Evolutionary conservation across 140 eudicot genomes (phyloP).

Genomic region (Oenanthe javanica): DNA sequence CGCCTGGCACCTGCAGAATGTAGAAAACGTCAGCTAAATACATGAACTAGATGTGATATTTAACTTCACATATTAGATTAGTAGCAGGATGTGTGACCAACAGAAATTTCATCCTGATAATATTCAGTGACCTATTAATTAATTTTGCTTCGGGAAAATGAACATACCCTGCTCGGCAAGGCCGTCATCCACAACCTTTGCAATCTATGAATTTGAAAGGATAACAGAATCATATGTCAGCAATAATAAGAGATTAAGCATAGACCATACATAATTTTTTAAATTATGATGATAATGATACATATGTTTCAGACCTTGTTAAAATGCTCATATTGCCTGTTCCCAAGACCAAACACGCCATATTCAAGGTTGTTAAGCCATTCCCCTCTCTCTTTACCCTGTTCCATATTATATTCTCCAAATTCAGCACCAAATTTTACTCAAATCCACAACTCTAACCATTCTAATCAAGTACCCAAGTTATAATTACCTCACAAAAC

Average conservation of each 20-base stretch:
- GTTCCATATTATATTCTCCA: neutral
- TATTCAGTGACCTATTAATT: neutral
- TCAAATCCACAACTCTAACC: neutral
- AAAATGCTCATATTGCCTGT: slow-evolving; percentile 95
- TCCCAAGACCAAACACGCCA: slow-evolving; percentile 95
- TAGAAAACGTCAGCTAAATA: neutral
- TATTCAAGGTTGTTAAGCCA: slow-evolving; percentile 78
- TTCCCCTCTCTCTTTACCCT: slow-evolving; percentile 76
- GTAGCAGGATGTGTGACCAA: neutral
- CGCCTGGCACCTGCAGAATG: slow-evolving; percentile 65
- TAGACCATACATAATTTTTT: neutral
- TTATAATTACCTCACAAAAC: slow-evolving; percentile 70
- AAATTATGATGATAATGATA: neutral
- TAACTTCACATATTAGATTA: neutral
- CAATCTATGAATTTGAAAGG: slow-evolving; percentile 44
- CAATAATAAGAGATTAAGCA: neutral
- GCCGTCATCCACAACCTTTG: slow-evolving; percentile 65
- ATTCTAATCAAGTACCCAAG: slow-evolving; percentile 5
- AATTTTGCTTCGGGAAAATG: neutral
- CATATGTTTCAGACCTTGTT: slow-evolving; percentile 52
- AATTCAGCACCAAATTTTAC: slow-evolving; percentile 1
- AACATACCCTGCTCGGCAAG: slow-evolving; percentile 67
- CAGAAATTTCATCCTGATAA: no score
- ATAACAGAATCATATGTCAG: neutral
- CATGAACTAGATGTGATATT: neutral